Percentiles rank a stretch among this genome's conserved stretches.
Conservation (phyloP, 2,329 filamentous ascomycete species). For the Fusarium pseudograminearum region DNA sequence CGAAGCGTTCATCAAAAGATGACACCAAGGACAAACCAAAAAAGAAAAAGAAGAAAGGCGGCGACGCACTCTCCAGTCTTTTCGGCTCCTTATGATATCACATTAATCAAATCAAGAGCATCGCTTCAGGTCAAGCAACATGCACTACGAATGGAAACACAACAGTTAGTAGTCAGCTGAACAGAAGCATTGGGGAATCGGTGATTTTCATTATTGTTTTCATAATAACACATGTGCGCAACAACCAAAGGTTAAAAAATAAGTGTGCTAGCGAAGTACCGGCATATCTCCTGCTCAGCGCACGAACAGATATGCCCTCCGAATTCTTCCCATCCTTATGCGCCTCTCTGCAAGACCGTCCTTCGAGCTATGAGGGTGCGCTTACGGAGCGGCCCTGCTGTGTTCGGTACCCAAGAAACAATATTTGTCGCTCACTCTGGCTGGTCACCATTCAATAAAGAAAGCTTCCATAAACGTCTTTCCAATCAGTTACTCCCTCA, state of each 20-base stretch:
- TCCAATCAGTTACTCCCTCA: constrained; percentile 26
- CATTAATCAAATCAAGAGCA: neutral
- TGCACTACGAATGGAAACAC: neutral
- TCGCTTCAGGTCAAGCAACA: neutral
- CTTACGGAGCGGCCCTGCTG: constrained; percentile 29
- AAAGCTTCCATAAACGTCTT: constrained; percentile 22
- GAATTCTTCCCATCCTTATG: constrained; percentile 45
- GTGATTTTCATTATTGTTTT: constrained; percentile 34
- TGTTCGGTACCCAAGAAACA: constrained; percentile 44
- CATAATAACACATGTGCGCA: constrained; percentile 46
- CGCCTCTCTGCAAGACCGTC: constrained; percentile 46
- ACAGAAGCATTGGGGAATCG: constrained; percentile 21
- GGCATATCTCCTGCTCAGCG: constrained; percentile 42
- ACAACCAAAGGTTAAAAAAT: constrained; percentile 34
- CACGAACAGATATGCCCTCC: constrained; percentile 45
- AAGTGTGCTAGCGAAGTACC: constrained; percentile 33
- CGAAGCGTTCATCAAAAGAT: constrained; percentile 52
- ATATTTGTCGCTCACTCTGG: constrained; percentile 36
- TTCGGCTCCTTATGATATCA: constrained; percentile 67
- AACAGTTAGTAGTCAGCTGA: neutral
- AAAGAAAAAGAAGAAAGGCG: constrained; percentile 68
- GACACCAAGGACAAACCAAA: constrained; percentile 57
- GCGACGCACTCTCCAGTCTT: constrained; percentile 78
- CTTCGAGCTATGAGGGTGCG: constrained; percentile 37
- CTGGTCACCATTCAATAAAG: constrained; percentile 26